Conservation (phyloP, 2,329 filamentous ascomycete species). For the Paecilomyces dactylethromorphus region DNA sequence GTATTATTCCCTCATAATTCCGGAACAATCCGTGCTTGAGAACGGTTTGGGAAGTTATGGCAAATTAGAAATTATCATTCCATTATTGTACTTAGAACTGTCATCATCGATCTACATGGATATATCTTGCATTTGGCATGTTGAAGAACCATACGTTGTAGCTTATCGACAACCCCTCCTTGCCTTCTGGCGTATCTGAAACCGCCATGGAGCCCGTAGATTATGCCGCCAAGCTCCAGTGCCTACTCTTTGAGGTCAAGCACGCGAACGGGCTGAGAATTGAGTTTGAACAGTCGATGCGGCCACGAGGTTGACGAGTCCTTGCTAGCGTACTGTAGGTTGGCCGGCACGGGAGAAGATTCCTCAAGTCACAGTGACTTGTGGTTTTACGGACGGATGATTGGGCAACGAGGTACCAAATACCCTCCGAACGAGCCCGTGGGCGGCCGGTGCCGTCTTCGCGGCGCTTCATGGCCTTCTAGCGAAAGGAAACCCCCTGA, state of each 20-base stretch:
- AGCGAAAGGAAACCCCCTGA: neutral
- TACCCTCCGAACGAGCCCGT: neutral
- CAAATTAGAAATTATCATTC: neutral
- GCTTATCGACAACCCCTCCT: neutral
- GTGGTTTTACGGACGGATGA: neutral
- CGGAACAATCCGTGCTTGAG: neutral
- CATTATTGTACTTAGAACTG: neutral
- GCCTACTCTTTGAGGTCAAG: neutral
- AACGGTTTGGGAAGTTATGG: neutral
- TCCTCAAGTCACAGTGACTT: neutral
- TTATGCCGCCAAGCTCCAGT: neutral
- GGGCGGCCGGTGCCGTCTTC: neutral
- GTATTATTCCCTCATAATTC: neutral
- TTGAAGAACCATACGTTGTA: neutral
- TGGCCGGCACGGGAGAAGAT: neutral
- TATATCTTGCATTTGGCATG: neutral
- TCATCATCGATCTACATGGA: neutral
- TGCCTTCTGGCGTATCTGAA: neutral
- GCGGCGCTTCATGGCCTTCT: neutral
- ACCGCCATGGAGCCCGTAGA: neutral
- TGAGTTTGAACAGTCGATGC: neutral
- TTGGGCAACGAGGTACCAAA: neutral
- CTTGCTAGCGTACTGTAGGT: neutral
- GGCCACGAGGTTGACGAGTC: neutral
- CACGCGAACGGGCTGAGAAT: neutral